Percentiles rank a stretch among this genome's conserved stretches.
These are phyloP conservation scores for Talaromyces sp. DNA, from an alignment of 2,329 filamentous ascomycete genomes.

Conservation along the genomic window DNA sequence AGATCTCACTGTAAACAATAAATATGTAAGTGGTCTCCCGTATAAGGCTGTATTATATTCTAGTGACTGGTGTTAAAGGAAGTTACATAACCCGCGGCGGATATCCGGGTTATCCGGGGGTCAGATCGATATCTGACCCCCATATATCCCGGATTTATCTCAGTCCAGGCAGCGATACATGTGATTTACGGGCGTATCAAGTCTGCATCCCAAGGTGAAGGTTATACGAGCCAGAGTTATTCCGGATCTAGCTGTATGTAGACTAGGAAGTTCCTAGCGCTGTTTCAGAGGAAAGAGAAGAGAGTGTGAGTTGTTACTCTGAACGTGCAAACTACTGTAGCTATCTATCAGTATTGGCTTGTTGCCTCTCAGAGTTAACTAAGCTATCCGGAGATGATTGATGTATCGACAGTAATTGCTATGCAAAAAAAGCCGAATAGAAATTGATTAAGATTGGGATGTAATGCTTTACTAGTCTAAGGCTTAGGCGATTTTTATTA, in stretches of 20 bases:
- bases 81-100: too few relatives aligned
- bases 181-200: slow-evolving; percentile 4
- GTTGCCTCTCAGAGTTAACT: not conserved
- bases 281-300: slow-evolving; percentile 1
- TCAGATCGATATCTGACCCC: too few relatives aligned
- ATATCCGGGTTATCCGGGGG: too few relatives aligned
- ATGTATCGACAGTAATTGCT: not conserved
- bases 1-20: too few relatives aligned
- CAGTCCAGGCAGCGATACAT: not conserved
- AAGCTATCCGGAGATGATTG: not conserved
- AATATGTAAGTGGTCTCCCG: too few relatives aligned
- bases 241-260: slow-evolving; percentile 4
- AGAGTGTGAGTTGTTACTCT: slow-evolving; percentile 7
- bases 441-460: not conserved
- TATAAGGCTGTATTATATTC: too few relatives aligned
- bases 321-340: not conserved
- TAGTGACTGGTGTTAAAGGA: too few relatives aligned
- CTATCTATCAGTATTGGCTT: not conserved
- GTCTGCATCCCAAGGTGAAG: not conserved
- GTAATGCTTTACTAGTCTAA: not conserved
- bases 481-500: not conserved
- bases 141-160: too few relatives aligned
- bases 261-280: not conserved
- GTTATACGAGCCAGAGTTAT: slow-evolving; percentile 7
- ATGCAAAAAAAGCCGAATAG: not conserved